A percentile compares a stretch with the other conserved stretches of the same genome.
Conservation (phyloP, 371 early-diverging fungal genomes). For the Saksenaea vasiformis region DNA sequence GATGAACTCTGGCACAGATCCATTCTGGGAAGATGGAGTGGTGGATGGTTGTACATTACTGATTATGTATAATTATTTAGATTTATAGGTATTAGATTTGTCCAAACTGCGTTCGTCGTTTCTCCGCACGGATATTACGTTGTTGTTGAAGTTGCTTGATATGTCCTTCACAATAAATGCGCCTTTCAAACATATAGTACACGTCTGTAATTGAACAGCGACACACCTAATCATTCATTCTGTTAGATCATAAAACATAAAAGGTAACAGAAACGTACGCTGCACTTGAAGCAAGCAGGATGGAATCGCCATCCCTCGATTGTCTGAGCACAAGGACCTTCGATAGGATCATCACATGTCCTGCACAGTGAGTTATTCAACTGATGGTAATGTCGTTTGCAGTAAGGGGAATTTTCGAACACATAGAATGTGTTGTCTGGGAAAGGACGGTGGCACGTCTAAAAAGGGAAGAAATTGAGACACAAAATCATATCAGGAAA, state of each 20-base stretch:
- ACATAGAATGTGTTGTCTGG: constrained; percentile 90
- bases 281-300: constrained; percentile 47
- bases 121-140: constrained; percentile 57
- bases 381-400: constrained; percentile 82
- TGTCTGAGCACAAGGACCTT: constrained; percentile 84
- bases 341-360: constrained; percentile 77
- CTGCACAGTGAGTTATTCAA: constrained; percentile 81
- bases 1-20: constrained; percentile 1
- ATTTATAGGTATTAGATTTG: constrained; percentile 11
- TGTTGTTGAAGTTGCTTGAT: constrained; percentile 60
- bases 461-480: constrained; percentile 2
- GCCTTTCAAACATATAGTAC: constrained; percentile 70
- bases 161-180: constrained; percentile 70
- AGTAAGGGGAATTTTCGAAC: constrained; percentile 77
- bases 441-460: constrained; percentile 74
- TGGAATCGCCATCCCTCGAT: constrained; percentile 63
- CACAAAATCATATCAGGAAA: background rate
- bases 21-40: background rate
- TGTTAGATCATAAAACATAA: constrained; percentile 10
- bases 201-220: constrained; percentile 59
- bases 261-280: constrained; percentile 24
- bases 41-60: background rate
- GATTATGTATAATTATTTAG: background rate
- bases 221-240: constrained; percentile 42
- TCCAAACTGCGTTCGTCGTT: constrained; percentile 57